Conservation (phyloP, 108 stramenopile species). For the Skeletonema costatum region DNA sequence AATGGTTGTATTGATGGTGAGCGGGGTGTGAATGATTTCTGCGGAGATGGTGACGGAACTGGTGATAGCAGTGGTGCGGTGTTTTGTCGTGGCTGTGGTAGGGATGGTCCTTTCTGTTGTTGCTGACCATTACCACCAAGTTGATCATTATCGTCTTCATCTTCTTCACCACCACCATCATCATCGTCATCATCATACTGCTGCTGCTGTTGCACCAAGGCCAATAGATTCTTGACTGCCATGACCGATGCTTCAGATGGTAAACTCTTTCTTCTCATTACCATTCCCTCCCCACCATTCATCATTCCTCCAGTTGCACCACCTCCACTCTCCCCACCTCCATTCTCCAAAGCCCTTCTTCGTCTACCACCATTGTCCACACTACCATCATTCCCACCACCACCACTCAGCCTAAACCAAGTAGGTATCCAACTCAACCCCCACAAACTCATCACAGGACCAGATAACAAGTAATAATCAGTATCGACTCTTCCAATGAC, state of each 20-base stretch:
- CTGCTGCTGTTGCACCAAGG: constrained; percentile 15
- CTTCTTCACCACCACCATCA: too few relatives aligned
- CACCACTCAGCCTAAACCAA: background rate
- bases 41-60: background rate
- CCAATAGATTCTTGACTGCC: constrained; percentile 24
- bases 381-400: background rate
- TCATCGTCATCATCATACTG: background rate
- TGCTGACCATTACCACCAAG: background rate
- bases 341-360: background rate
- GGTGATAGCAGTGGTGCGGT: background rate
- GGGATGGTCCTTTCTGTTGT: background rate
- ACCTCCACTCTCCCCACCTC: background rate
- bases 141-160: background rate
- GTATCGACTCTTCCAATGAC: constrained; percentile 25
- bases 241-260: constrained; percentile 23
- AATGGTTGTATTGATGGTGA: constrained; percentile 1
- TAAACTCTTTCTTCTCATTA: constrained; percentile 16
- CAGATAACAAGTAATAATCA: constrained; percentile 21
- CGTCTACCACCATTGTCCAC: too few relatives aligned
- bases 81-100: background rate
- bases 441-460: background rate
- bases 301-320: background rate
- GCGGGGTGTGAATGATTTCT: background rate
- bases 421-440: background rate
- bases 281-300: background rate